Evolutionary conservation across 2,329 filamentous ascomycete genomes (phyloP).

Genomic region (Penicillium sclerotiorum): DNA sequence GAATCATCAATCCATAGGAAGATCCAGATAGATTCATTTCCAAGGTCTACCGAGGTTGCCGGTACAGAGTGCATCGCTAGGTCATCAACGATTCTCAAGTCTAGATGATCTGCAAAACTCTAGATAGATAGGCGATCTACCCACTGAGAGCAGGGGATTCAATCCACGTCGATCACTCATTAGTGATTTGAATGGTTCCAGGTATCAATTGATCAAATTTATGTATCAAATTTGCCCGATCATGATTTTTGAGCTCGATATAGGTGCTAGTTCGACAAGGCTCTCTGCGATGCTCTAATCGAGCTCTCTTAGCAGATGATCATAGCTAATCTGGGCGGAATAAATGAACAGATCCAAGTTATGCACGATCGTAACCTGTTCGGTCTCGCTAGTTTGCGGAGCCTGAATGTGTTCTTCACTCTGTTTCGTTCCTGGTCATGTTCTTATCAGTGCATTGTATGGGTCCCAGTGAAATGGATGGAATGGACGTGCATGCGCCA

Average conservation of each 20-base stretch:
- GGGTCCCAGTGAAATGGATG: conserved; percentile 8
- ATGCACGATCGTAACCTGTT: conserved; percentile 1
- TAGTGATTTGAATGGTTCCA: neutral
- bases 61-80: too few relatives aligned
- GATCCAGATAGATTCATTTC: too few relatives aligned
- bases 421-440: conserved; percentile 7
- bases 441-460: conserved; percentile 21
- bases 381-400: conserved; percentile 11
- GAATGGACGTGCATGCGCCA: conserved; percentile 10
- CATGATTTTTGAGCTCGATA: neutral
- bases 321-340: conserved; percentile 9
- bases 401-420: neutral
- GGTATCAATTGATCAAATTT: conserved; percentile 2
- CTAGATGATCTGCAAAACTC: too few relatives aligned
- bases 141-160: too few relatives aligned
- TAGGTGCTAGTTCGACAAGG: neutral
- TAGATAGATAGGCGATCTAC: too few relatives aligned
- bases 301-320: conserved; percentile 19
- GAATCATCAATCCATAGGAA: too few relatives aligned
- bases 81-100: too few relatives aligned
- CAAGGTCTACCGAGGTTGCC: too few relatives aligned
- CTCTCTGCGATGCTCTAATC: conserved; percentile 9
- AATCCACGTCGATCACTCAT: too few relatives aligned
- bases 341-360: neutral
- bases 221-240: too few relatives aligned